These are phyloP conservation scores for Lathyrus aphaca DNA, from an alignment of 306 rosid species.

Conservation along the genomic window DNA sequence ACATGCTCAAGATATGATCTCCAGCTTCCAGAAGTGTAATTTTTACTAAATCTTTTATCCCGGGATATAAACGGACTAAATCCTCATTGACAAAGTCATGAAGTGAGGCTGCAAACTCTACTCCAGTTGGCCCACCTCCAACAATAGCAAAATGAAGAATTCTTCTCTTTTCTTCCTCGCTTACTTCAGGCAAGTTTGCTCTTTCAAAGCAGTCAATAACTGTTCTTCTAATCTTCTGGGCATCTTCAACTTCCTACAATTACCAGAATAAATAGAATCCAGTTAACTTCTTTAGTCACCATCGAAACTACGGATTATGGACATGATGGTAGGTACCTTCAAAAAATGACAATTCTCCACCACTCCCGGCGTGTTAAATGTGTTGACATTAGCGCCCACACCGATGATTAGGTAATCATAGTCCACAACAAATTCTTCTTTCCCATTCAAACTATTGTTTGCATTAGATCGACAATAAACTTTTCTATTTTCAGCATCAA, in stretches of 20 bases:
- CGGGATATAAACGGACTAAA: constrained; percentile 76
- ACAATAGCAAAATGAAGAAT: constrained; percentile 97
- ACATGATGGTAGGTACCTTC: constrained; percentile 57
- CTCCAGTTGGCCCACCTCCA: constrained; percentile 99
- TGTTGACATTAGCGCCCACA: constrained; percentile 91
- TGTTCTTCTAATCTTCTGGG: constrained; percentile 89
- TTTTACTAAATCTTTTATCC: constrained; percentile 66
- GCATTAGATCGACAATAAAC: constrained; percentile 68
- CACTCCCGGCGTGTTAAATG: constrained; percentile 98
- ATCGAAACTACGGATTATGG: constrained; percentile 20
- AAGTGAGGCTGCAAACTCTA: constrained; percentile 96
- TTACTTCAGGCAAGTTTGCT: constrained; percentile 75
- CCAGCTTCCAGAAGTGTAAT: constrained; percentile 95
- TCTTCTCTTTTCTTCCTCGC: constrained; percentile 83
- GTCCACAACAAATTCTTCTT: constrained; percentile 73
- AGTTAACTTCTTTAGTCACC: not conserved
- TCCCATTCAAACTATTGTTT: constrained; percentile 57
- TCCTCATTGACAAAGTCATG: constrained; percentile 92
- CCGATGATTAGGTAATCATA: constrained; percentile 78
- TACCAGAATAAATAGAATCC: constrained; percentile 25
- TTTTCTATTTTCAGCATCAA: constrained; percentile 86
- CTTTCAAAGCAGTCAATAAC: constrained; percentile 93
- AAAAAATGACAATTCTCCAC: constrained; percentile 89
- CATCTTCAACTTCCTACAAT: constrained; percentile 96
- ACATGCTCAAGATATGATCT: constrained; percentile 88